phyloP scores from a whole-genome alignment of 2,329 filamentous ascomycete species.

The Cordyceps javanica region DNA sequence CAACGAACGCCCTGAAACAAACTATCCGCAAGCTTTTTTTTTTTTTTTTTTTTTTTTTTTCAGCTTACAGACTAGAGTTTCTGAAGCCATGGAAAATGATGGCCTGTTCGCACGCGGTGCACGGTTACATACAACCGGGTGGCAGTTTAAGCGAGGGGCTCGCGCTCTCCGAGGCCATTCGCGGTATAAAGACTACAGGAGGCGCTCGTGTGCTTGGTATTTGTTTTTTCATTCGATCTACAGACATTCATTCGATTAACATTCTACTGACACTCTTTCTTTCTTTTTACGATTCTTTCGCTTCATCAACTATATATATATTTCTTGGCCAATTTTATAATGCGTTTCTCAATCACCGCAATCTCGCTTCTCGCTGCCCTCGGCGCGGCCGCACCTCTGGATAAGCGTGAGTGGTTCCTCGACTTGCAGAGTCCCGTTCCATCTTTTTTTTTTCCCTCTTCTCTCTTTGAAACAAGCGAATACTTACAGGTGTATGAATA shows the following conservation, averaged over 20 bases:
- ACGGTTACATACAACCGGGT: too few relatives aligned
- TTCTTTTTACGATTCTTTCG: background rate
- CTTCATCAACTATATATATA: background rate
- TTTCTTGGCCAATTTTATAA: background rate
- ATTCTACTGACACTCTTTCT: background rate
- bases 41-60: too few relatives aligned
- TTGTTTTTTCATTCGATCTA: background rate
- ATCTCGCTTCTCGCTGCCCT: background rate
- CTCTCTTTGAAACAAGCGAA: background rate
- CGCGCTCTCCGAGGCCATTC: background rate
- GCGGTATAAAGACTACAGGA: background rate
- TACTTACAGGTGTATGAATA: too few relatives aligned
- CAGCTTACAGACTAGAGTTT: background rate
- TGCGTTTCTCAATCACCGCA: constrained; percentile 2
- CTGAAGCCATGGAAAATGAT: background rate
- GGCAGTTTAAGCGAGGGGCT: too few relatives aligned
- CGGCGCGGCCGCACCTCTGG: background rate
- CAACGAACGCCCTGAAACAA: constrained; percentile 3
- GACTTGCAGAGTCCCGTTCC: background rate
- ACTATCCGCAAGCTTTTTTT: background rate
- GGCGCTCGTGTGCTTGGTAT: background rate
- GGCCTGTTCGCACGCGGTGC: background rate
- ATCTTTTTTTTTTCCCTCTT: background rate
- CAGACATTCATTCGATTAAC: background rate
- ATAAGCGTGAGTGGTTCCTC: background rate